Conservation (phyloP, 441 rosid species). For the Omphalea diandra region DNA sequence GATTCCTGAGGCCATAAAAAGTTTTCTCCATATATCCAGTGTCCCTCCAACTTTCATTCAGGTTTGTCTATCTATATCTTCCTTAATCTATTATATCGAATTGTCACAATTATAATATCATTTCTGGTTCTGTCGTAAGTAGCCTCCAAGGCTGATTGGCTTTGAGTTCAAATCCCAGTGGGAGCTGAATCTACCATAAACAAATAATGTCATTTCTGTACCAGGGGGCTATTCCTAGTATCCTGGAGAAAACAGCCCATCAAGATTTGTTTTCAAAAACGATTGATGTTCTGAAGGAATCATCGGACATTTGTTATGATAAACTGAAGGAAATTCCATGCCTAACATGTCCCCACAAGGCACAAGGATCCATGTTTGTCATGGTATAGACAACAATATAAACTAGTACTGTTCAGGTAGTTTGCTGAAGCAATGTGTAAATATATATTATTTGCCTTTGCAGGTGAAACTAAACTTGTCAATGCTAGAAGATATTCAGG, state of each 20-base stretch:
- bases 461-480: conserved; percentile 46
- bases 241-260: conserved; percentile 55
- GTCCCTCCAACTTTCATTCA: no score
- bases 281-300: conserved; percentile 36
- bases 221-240: conserved; percentile 71
- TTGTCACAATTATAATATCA: no score
- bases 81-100: no score
- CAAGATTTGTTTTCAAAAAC: conserved; percentile 55
- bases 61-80: conserved; percentile 19
- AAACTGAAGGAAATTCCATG: conserved; percentile 53
- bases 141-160: no score
- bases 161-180: neutral
- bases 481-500: conserved; percentile 47
- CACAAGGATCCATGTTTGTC: conserved; percentile 51
- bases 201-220: neutral
- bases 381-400: conserved; percentile 37
- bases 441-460: neutral
- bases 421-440: no score
- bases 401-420: no score
- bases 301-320: conserved; percentile 49
- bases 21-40: neutral
- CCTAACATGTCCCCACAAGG: conserved; percentile 54
- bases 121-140: no score
- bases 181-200: neutral
- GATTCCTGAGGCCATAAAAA: neutral